Base-by-base conservation (phyloP, 2,329 filamentous ascomycete species). In the Stenocarpella maydis region DNA sequence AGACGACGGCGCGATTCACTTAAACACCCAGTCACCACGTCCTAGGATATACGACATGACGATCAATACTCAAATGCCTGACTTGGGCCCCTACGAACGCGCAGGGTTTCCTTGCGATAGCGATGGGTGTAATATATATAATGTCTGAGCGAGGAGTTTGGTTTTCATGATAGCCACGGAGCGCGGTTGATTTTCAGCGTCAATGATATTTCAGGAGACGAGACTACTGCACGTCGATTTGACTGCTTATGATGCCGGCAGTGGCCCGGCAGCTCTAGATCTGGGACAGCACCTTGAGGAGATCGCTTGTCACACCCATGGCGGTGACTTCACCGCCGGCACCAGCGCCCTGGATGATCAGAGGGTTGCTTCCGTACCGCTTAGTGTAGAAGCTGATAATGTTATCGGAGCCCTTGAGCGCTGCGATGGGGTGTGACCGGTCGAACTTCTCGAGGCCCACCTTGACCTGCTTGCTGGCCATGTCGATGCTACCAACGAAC, bases 331-430 rank as follows among this genome's bases (percentile, higher is more conserved):
- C 95, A 73, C 93, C 95, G 75, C 96, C 96, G 31, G 96, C 96
- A 71, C 95, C 96, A 43, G 94, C 94, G 70, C 96, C 96, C 83
- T 98, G 95, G 72, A 99, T 89, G 78, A 98, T 97, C 72, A 99
- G 85, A 52, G 96, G 95, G 81, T 95, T 97, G 78, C 85, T 87
- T 69, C 94, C 94, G 78, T 99, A 99, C 76, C 96, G 88, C 86
- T 97, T 92, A 7, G 96, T 99, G 82, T 98, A 97, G 85, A 99
- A 98, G 85, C 91, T 97, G 78, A 99, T 97, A 79, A 99, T 97
- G 84, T 99, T 99, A 80, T 98, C 96, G 80, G 95, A 98, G 43
- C 96, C 96, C 87, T 97, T 97, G 69, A 99, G 86, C 58, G 92
- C 92, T 17, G 96, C 96, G 82, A 99, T 98, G 15, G 96, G 93